These are phyloP conservation scores for Inonotus obliquus DNA, from an alignment of 1,284 basidiomycete genomes.

Conservation along the genomic window DNA sequence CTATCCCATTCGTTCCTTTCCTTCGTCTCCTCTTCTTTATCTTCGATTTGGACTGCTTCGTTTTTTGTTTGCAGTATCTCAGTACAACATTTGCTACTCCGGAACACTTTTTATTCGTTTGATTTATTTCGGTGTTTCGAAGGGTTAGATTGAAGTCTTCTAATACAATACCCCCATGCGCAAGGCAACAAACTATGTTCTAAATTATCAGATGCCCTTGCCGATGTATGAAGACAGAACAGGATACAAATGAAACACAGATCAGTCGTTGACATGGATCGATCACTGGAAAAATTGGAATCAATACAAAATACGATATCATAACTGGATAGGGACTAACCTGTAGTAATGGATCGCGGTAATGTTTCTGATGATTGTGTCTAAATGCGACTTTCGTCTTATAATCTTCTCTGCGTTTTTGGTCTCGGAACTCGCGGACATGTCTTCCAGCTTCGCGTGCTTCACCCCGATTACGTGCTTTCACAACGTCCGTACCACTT, in stretches of 20 bases:
- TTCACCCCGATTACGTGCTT: slow-evolving; percentile 92
- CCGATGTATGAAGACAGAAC: slow-evolving; percentile 1
- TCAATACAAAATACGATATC: background rate
- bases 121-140: background rate
- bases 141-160: slow-evolving; percentile 1
- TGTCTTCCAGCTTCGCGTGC: slow-evolving; percentile 90
- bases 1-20: background rate
- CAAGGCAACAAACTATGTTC: background rate
- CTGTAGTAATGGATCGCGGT: slow-evolving; percentile 42
- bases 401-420: slow-evolving; percentile 74
- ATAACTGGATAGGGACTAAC: background rate
- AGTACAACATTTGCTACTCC: background rate
- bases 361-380: slow-evolving; percentile 90
- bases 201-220: slow-evolving; percentile 2
- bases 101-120: background rate
- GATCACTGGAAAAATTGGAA: slow-evolving; percentile 1
- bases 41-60: background rate
- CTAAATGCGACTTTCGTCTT: slow-evolving; percentile 77
- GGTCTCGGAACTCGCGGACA: slow-evolving; percentile 82
- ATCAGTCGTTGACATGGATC: background rate
- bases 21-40: background rate
- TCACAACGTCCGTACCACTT: slow-evolving; percentile 74
- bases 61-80: background rate
- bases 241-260: background rate
- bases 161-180: slow-evolving; percentile 14